Evolutionary conservation across 371 early-diverging fungal genomes (phyloP).

Genomic region (Apophysomyces ossiformis): DNA sequence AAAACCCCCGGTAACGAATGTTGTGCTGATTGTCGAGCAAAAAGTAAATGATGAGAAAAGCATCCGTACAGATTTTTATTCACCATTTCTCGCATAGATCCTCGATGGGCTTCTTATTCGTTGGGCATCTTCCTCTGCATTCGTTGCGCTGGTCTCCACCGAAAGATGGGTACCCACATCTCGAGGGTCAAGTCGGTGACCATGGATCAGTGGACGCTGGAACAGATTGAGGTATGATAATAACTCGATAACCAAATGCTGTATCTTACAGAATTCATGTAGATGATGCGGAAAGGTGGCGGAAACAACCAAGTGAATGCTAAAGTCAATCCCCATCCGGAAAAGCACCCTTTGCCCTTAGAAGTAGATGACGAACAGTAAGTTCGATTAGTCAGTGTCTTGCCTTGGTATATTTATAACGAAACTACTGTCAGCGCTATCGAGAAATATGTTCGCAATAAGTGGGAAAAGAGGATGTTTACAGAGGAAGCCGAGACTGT

Average conservation of each 20-base stretch:
- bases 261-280: neutral
- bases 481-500: slow-evolving; percentile 40
- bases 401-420: neutral
- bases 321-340: slow-evolving; percentile 70
- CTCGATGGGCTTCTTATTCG: slow-evolving; percentile 96
- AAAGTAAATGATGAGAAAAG: slow-evolving; percentile 52
- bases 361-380: slow-evolving; percentile 70
- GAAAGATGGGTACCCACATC: slow-evolving; percentile 93
- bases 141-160: slow-evolving; percentile 90
- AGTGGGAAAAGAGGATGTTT: slow-evolving; percentile 89
- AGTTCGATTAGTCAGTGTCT: slow-evolving; percentile 2
- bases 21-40: slow-evolving; percentile 84
- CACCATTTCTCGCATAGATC: slow-evolving; percentile 60
- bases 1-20: slow-evolving; percentile 75
- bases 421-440: slow-evolving; percentile 60
- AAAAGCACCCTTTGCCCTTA: slow-evolving; percentile 67
- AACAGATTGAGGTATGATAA: slow-evolving; percentile 81
- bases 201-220: slow-evolving; percentile 93
- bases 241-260: neutral
- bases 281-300: slow-evolving; percentile 65
- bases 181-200: slow-evolving; percentile 91
- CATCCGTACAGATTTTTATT: slow-evolving; percentile 3
- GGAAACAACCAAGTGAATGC: slow-evolving; percentile 89
- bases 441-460: slow-evolving; percentile 90
- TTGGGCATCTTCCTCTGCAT: slow-evolving; percentile 94